Percentiles rank a stretch among this genome's conserved stretches.
These are phyloP conservation scores for Stramenopiles sp. DNA, from an alignment of 352 stramenopile genomes.

Conservation along the genomic window DNA sequence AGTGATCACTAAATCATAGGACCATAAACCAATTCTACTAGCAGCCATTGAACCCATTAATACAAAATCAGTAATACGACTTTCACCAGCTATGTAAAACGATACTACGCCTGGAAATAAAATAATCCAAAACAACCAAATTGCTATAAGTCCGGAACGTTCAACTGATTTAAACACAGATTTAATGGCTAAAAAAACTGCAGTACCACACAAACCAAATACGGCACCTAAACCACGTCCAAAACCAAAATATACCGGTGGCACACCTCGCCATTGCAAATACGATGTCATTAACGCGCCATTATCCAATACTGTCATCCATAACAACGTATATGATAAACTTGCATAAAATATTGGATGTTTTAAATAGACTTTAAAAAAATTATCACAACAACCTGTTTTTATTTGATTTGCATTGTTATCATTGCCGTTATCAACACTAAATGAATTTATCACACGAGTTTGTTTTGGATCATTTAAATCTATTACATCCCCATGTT, in stretches of 20 bases:
- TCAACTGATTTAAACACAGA: conserved; percentile 12
- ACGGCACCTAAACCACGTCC: conserved; percentile 29
- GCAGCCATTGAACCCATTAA: conserved; percentile 32
- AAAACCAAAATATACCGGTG: conserved; percentile 16
- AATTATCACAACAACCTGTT: background rate
- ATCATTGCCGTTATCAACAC: no score
- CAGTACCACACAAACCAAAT: conserved; percentile 30
- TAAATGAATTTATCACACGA: background rate
- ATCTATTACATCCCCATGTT: background rate
- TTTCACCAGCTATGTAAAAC: conserved; percentile 29
- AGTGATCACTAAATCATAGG: conserved; percentile 33
- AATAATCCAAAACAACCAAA: conserved; percentile 40
- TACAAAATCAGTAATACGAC: conserved; percentile 29
- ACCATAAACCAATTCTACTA: conserved; percentile 36
- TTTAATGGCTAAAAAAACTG: conserved; percentile 18
- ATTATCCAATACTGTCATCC: conserved; percentile 34
- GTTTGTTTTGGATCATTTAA: background rate
- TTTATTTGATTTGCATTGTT: no score
- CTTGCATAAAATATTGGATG: conserved; percentile 35
- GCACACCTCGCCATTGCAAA: conserved; percentile 35
- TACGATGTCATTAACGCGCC: conserved; percentile 34
- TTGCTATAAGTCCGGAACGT: conserved; percentile 29
- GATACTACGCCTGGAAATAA: conserved; percentile 25
- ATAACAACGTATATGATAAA: conserved; percentile 31
- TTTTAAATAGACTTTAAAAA: conserved; percentile 24